Evolutionary conservation across 108 stramenopile species (phyloP).

Genomic region (Skeletonema tropicum): DNA sequence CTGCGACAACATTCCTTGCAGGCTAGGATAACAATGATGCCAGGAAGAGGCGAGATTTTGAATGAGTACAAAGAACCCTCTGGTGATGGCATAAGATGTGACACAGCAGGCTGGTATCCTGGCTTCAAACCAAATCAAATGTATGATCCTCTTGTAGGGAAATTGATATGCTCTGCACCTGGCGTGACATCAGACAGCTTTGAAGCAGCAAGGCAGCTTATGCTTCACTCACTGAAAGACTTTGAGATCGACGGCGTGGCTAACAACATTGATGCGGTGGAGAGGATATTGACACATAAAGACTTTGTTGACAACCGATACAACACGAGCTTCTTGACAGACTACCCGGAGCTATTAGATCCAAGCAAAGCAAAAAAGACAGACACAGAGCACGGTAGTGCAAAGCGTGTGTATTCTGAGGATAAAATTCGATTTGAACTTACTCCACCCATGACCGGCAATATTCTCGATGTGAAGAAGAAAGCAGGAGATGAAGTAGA

Average conservation of each 20-base stretch:
- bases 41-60: constrained; percentile 62
- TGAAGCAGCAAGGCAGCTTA: constrained; percentile 52
- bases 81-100: constrained; percentile 74
- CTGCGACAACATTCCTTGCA: constrained; percentile 68
- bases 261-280: constrained; percentile 63
- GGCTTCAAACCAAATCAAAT: constrained; percentile 72
- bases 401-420: constrained; percentile 36
- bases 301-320: constrained; percentile 62
- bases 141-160: constrained; percentile 82
- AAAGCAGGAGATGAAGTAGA: constrained; percentile 66
- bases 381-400: constrained; percentile 26
- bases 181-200: constrained; percentile 53
- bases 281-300: constrained; percentile 64
- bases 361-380: constrained; percentile 27
- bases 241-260: constrained; percentile 75
- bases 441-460: constrained; percentile 80
- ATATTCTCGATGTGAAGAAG: constrained; percentile 68
- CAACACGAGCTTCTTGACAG: constrained; percentile 71
- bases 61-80: constrained; percentile 54
- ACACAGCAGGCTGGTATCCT: constrained; percentile 54
- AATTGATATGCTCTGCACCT: constrained; percentile 80
- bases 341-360: constrained; percentile 45
- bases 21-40: constrained; percentile 84
- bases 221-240: constrained; percentile 62
- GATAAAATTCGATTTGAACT: constrained; percentile 56